Evolutionary conservation across 1,139 yeast genomes (phyloP), one percentile per base, ranked within the genome.

Genomic region (Kodamaea plutei): DNA sequence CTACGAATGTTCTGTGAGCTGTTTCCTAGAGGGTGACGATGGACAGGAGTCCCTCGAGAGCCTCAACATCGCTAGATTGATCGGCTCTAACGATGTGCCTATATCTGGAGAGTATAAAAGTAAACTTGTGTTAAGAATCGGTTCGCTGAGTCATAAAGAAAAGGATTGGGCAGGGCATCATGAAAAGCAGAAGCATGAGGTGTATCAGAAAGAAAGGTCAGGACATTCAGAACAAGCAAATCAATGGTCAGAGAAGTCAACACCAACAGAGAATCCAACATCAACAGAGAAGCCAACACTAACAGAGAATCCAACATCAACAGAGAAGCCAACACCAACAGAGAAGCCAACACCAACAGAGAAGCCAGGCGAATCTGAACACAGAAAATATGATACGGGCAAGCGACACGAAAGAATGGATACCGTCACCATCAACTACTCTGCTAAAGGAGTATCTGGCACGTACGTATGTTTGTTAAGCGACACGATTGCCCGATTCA

Each of bases 1-100:
- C 22, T 30, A 25, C 20, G 13, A 26, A 4, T 34, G 29, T 11
- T 4, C 4, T 7, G 20, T 17, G 20, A 17, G 20, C 7, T 9
- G 7, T 17, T 17, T 7, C 9, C 8, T 7, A 17, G 9, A 9
- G 7, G 20, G 20, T 7, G 7, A 7, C 7, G 9, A 9, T 9
- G 9, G 8, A 7, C 20, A 7, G 9, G 9, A 7, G 8, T 7
- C 7, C 7, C 8, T 7, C 20, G 8, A 7, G 9, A 7, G 7
- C 8, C 20, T 17, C 9, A 7, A 17, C 7, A 9, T 17, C 9
- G 20, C 20, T 9, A 7, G 20, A 7, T n/a, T n/a, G n/a, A n/a
- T n/a, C n/a, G n/a, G n/a, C n/a, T n/a, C n/a, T n/a, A n/a, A n/a
- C n/a, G n/a, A n/a, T n/a, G n/a, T n/a, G n/a, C n/a, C n/a, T n/a